Evolutionary conservation across 129 eudicot species (phyloP), one percentile per base, ranked within the genome.

Genomic region (Flaveria trinervia): DNA sequence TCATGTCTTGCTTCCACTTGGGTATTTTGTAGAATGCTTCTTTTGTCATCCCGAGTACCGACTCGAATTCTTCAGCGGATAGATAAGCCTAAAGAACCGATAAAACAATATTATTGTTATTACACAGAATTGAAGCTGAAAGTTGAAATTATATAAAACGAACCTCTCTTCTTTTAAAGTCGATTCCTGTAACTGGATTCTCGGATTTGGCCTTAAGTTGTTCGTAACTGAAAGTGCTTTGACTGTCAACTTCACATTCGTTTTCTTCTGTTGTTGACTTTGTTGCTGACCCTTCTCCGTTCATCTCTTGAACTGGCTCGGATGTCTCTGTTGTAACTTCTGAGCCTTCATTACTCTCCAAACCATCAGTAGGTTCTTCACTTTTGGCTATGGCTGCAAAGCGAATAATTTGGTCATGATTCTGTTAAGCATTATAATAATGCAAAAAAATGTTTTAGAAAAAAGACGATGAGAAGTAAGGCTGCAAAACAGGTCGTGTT

Each of bases 1-100:
- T 82, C 91, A 89, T 85, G 86, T 90, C 97, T 79, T 92, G 97
- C 92, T 92, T 92, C 97, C 97, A 92, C 65, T 88, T 92, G 0
- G 97, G 97, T 77, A 89, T 71, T 69, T 92, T 92, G 51, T 87
- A 89, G 72, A 92, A 92, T 41, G 85, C 88, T 73, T 85, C 97
- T 82, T 92, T 89, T n/a, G 81, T 33, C 88, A 89, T 79, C 39
- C 89, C 91, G 6, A 92, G 65, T 41, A 92, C 79, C 2, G 79
- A 44, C 80, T 82, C 82, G 51, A 92, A 92, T 79, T 92, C 96
- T 72, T 89, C 96, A 0, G 78, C 91, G 52, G 96, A 84, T 52
- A 92, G 87, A 73, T 92, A 92, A 28, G 97, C 90, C 97, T 92
- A 70, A 70, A 65, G 2, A 79, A 70, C 30, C 23, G 73, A 12